Evolutionary conservation across 2,329 filamentous ascomycete species (phyloP).

Genomic region (Penicillium concentricum): DNA sequence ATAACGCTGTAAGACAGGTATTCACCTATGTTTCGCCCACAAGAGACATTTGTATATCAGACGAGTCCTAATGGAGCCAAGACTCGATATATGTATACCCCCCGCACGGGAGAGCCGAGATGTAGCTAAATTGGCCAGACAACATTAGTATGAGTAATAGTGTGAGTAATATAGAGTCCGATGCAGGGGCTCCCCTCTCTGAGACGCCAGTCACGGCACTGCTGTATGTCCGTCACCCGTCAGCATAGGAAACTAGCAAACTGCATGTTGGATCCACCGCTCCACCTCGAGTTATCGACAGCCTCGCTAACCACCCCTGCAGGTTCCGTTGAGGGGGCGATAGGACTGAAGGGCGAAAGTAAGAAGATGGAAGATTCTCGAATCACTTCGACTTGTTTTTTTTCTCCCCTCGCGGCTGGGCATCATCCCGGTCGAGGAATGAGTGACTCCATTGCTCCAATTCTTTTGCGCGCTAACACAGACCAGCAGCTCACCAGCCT

Average conservation of each 20-base stretch:
- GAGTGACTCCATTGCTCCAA: constrained; percentile 30
- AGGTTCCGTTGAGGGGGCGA: constrained; percentile 2
- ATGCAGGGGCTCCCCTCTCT: constrained; percentile 7
- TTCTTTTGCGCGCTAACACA: constrained; percentile 32
- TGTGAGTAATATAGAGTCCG: background rate
- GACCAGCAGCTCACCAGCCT: constrained; percentile 33
- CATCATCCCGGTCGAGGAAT: constrained; percentile 15
- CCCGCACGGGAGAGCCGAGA: background rate
- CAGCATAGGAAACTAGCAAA: constrained; percentile 22
- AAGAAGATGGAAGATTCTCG: constrained; percentile 19
- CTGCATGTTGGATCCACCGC: constrained; percentile 27
- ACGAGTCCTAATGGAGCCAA: background rate
- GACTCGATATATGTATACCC: background rate
- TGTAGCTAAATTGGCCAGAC: background rate
- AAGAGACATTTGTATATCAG: background rate
- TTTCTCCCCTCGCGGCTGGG: constrained; percentile 8
- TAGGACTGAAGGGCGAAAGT: background rate
- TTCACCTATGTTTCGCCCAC: background rate
- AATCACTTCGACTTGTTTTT: constrained; percentile 6
- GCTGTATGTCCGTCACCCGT: constrained; percentile 5
- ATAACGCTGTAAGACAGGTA: background rate
- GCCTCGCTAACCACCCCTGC: constrained; percentile 6
- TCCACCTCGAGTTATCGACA: constrained; percentile 19
- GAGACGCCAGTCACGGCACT: constrained; percentile 5
- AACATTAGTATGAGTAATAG: background rate